phyloP scores from a whole-genome alignment of 805 yeast species.

The Starmerella tilneyi region DNA sequence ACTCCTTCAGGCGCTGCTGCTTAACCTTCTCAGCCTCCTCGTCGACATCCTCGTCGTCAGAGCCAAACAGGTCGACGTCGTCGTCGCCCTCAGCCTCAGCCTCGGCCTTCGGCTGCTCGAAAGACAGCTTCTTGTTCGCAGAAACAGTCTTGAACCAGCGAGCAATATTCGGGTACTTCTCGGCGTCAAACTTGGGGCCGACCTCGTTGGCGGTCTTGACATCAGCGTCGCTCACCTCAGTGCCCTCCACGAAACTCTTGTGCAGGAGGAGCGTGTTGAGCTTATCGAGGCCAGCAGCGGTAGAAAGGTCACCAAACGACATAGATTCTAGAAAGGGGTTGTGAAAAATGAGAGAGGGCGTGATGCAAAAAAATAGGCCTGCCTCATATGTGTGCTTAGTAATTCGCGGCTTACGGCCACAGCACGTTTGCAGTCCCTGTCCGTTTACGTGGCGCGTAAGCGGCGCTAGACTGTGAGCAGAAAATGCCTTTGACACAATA shows the following conservation, averaged over 20 bases:
- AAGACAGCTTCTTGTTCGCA: conserved; percentile 41
- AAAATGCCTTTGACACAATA: too few relatives aligned
- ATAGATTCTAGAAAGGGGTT: conserved; percentile 23
- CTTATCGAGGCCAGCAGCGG: conserved; percentile 44
- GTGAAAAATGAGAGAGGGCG: conserved; percentile 3
- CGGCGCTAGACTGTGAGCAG: too few relatives aligned
- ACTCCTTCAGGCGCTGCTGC: conserved; percentile 95
- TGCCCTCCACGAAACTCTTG: conserved; percentile 81
- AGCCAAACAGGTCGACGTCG: conserved; percentile 89
- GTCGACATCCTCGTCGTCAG: conserved; percentile 89
- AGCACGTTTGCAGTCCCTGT: too few relatives aligned
- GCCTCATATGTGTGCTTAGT: not conserved
- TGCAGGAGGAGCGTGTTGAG: conserved; percentile 81
- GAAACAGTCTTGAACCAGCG: conserved; percentile 99
- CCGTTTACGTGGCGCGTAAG: too few relatives aligned
- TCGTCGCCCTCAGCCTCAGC: conserved; percentile 85
- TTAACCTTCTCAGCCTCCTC: conserved; percentile 95
- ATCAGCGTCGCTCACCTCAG: conserved; percentile 87
- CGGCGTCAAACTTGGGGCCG: conserved; percentile 36
- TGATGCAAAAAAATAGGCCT: conserved; percentile 5
- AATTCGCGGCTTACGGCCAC: not conserved
- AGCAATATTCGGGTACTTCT: conserved; percentile 89
- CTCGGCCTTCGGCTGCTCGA: conserved; percentile 50
- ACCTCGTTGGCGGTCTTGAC: conserved; percentile 87
- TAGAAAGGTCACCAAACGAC: conserved; percentile 38